Percentiles rank a stretch among this genome's conserved stretches.
Conservation (phyloP, 2,329 filamentous ascomycete genomes). For the Arthrobotrys sinensis region DNA sequence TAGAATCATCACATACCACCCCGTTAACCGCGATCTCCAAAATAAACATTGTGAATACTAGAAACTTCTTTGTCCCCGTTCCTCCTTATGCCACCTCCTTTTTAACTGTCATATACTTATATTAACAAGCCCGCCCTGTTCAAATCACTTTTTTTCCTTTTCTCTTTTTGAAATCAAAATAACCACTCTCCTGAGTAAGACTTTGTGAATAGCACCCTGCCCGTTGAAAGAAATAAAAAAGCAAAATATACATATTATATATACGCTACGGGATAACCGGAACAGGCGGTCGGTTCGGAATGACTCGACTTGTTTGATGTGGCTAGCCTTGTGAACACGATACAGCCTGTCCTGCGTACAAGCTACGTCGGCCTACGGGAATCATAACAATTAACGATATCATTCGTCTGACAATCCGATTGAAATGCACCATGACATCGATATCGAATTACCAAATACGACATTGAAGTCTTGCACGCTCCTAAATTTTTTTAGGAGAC, state of each 20-base stretch:
- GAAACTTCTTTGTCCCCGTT: conserved; percentile 31
- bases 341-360: background rate
- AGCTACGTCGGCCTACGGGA: background rate
- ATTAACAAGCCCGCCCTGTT: conserved; percentile 50
- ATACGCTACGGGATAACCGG: conserved; percentile 12
- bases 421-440: conserved; percentile 10
- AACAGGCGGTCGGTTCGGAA: background rate
- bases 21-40: conserved; percentile 3
- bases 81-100: conserved; percentile 32
- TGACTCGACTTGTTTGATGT: conserved; percentile 13
- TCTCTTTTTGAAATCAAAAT: conserved; percentile 31
- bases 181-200: conserved; percentile 44
- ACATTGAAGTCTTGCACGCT: background rate
- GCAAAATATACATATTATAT: conserved; percentile 16
- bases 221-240: conserved; percentile 34
- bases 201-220: conserved; percentile 40
- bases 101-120: conserved; percentile 61
- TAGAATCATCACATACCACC: background rate
- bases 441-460: background rate
- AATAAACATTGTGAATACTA: conserved; percentile 57
- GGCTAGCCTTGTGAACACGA: background rate
- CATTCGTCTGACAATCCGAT: background rate
- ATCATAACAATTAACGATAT: background rate
- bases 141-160: conserved; percentile 5
- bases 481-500: background rate